Percentiles rank a stretch among this genome's conserved stretches.
phyloP scores from a whole-genome alignment of 805 yeast genomes.

The Sugiyamaella qingdaonensis region DNA sequence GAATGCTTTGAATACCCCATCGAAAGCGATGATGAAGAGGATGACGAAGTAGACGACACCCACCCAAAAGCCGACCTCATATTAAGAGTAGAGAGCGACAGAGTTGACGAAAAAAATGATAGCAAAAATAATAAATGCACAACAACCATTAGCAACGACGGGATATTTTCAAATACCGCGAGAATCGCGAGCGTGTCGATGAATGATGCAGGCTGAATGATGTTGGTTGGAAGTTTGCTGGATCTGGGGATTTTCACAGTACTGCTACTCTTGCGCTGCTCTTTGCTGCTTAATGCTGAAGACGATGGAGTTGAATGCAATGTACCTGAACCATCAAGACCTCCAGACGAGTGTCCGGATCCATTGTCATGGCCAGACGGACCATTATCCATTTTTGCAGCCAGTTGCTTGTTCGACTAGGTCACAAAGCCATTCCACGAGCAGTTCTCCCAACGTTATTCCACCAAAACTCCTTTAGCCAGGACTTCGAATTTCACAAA shows the following conservation, averaged over 20 bases:
- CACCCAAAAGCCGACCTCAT: constrained; percentile 18
- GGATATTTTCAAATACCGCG: constrained; percentile 30
- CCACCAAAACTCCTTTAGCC: too few relatives aligned
- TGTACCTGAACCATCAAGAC: too few relatives aligned
- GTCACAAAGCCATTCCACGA: too few relatives aligned
- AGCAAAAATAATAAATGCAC: constrained; percentile 27
- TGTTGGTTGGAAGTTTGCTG: constrained; percentile 18
- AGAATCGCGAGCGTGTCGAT: constrained; percentile 34
- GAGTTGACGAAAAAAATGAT: constrained; percentile 19
- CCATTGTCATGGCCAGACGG: neutral
- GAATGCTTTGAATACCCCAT: constrained; percentile 2
- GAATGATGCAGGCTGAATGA: constrained; percentile 31
- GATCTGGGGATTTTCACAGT: constrained; percentile 1
- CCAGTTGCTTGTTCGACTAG: too few relatives aligned
- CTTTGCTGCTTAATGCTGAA: neutral
- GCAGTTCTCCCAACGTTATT: too few relatives aligned
- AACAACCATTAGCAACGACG: constrained; percentile 26
- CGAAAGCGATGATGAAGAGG: constrained; percentile 10
- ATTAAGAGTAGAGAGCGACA: constrained; percentile 8
- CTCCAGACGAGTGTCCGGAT: too few relatives aligned
- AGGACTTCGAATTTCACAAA: too few relatives aligned
- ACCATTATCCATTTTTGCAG: neutral
- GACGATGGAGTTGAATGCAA: neutral
- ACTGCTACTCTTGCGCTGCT: constrained; percentile 1
- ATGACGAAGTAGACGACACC: constrained; percentile 15